A percentile compares a stretch with the other conserved stretches of the same genome.
Conservation (phyloP, 768 basidiomycete species). For the Sarcomyxa edulis region DNA sequence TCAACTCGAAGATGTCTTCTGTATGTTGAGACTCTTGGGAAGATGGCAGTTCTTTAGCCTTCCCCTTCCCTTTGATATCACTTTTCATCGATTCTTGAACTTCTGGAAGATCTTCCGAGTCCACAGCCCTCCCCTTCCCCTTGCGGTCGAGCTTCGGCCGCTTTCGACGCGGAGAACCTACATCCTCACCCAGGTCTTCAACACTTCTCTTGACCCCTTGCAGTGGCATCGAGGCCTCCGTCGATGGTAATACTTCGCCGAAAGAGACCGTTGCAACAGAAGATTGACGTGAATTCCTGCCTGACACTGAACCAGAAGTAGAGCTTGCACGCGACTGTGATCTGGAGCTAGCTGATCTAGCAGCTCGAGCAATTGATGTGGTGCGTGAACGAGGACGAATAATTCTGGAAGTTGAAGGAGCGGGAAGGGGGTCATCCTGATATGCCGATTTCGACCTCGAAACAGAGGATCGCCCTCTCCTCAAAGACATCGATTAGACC, state of each 20-base stretch:
- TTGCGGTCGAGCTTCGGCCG: conserved; percentile 1
- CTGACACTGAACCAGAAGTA: neutral
- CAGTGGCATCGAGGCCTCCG: too few species aligned
- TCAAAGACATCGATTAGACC: too few species aligned
- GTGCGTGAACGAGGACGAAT: conserved; percentile 3
- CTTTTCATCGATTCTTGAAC: too few species aligned
- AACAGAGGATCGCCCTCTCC: too few species aligned
- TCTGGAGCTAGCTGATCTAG: conserved; percentile 1
- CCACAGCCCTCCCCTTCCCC: conserved; percentile 2
- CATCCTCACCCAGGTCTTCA: too few species aligned
- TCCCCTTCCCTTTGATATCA: conserved; percentile 7
- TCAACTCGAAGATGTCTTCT: neutral
- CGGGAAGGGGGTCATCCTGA: conserved; percentile 2
- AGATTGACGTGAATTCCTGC: neutral
- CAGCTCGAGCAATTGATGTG: neutral
- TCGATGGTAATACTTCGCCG: too few species aligned
- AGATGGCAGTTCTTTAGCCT: too few species aligned
- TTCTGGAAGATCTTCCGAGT: too few species aligned
- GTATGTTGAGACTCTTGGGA: neutral
- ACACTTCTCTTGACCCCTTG: too few species aligned
- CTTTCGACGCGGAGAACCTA: too few species aligned
- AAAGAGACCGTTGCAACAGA: too few species aligned
- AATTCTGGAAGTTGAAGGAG: conserved; percentile 2
- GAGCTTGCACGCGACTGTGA: neutral
- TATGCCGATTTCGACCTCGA: too few species aligned